Base-by-base conservation (phyloP, 768 basidiomycete genomes). In the Boletus eberwhitei region DNA sequence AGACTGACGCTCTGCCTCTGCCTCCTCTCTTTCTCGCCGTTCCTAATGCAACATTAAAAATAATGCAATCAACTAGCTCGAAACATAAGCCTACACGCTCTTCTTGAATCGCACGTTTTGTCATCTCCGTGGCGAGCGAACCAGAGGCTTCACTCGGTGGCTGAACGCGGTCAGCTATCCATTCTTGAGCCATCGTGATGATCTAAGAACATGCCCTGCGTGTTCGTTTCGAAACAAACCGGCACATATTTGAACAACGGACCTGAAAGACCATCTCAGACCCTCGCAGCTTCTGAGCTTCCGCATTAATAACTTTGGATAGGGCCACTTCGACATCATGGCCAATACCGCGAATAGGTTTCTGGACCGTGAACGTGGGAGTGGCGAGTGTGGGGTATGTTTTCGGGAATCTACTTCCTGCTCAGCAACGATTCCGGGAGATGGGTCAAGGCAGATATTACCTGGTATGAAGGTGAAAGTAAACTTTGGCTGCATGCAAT, bases 241-340 rank as follows among this genome's bases (percentile, higher is more conserved):
- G 29, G 19, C 16, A 45, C 5, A 41, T 40, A 6, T 16, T 14
- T 19, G 29, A 45, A 24, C 16, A 9, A 68, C 79, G 21, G 31
- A 88, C 88, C 74, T 88, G 81, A 67, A 91, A 89, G 34, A 90
- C 86, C 81, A 89, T 86, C 68, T 89, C 88, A 21, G 79, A 78
- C 5, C 90, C 90, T 49, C 80, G 75, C 58, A 77, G 68, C 59
- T 77, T 81, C 71, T 85, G 84, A 2, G 83, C 86, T 63, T 92
- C 86, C 0, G 73, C 70, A 50, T 85, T 83, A 49, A 93, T 80
- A 19, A 75, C 75, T 43, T 82, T 82, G 5, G 80, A 73, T 19
- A 93, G 70, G 38, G 75, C 81, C 41, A 74, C 70, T 43, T 86
- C 72, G 56, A 88, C 76, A n/a, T 81, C 79, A 31, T 78, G 74